Evolutionary conservation across 2,329 filamentous ascomycete genomes (phyloP).

Genomic region (Periconia macrospinosa): DNA sequence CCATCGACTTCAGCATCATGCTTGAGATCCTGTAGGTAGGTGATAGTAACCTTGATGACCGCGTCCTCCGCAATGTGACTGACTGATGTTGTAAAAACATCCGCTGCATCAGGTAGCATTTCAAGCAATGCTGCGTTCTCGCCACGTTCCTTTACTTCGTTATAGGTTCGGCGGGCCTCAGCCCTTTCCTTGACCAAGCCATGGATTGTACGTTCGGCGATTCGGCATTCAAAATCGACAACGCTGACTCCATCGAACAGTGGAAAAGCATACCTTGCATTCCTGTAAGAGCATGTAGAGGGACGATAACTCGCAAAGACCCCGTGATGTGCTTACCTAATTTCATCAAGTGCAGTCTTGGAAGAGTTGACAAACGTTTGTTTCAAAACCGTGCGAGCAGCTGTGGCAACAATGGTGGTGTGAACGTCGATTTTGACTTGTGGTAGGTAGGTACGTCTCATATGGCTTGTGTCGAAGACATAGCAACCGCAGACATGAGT

Average conservation of each 20-base stretch:
- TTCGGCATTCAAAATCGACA: slow-evolving; percentile 64
- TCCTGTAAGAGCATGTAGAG: too few relatives aligned
- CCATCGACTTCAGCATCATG: slow-evolving; percentile 68
- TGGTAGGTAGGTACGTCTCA: slow-evolving; percentile 51
- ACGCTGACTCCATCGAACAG: slow-evolving; percentile 71
- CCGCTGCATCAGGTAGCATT: slow-evolving; percentile 58
- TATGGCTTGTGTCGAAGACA: slow-evolving; percentile 5
- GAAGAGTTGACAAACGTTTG: slow-evolving; percentile 63
- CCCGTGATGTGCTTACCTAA: too few relatives aligned
- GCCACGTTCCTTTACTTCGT: slow-evolving; percentile 59
- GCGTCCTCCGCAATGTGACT: slow-evolving; percentile 64
- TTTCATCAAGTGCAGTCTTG: slow-evolving; percentile 49
- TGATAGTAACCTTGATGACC: slow-evolving; percentile 61
- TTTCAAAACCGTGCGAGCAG: slow-evolving; percentile 50
- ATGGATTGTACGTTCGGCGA: slow-evolving; percentile 60
- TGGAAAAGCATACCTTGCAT: slow-evolving; percentile 71
- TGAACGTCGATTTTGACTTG: slow-evolving; percentile 59
- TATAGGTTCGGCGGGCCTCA: slow-evolving; percentile 61
- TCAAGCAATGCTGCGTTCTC: slow-evolving; percentile 66
- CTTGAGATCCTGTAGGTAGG: slow-evolving; percentile 69
- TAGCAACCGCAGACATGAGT: slow-evolving; percentile 27
- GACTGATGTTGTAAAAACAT: slow-evolving; percentile 67
- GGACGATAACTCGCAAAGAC: too few relatives aligned
- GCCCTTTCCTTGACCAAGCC: slow-evolving; percentile 67
- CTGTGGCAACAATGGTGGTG: slow-evolving; percentile 60